phyloP scores from a whole-genome alignment of 306 rosid species.

The Macrotyloma uniflorum region DNA sequence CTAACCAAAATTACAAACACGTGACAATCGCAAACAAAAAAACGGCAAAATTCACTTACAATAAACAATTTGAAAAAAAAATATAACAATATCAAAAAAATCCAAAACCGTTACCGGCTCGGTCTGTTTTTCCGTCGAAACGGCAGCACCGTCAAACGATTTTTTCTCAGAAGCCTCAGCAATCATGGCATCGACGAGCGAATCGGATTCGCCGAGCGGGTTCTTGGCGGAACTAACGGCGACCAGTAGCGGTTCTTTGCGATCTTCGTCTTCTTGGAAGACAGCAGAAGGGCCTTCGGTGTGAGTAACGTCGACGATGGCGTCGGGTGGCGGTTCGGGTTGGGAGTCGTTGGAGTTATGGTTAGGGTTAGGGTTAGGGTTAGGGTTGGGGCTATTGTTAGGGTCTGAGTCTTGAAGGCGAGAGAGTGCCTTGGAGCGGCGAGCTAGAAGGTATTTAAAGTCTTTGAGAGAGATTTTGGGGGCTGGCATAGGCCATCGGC shows the following conservation, averaged over 20 bases:
- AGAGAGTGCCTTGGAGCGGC: slow-evolving; percentile 83
- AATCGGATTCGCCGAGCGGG: slow-evolving; percentile 44
- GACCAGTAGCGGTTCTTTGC: slow-evolving; percentile 29
- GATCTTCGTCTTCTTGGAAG: slow-evolving; percentile 24
- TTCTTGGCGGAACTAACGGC: slow-evolving; percentile 40
- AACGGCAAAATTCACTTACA: slow-evolving; percentile 18
- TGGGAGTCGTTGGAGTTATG: slow-evolving; percentile 20
- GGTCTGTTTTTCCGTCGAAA: slow-evolving; percentile 33
- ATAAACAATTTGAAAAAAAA: background rate
- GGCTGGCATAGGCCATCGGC: slow-evolving; percentile 85
- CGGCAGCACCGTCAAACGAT: slow-evolving; percentile 39
- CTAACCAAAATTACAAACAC: slow-evolving; percentile 43
- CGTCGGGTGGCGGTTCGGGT: slow-evolving; percentile 9
- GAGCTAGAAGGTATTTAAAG: slow-evolving; percentile 69
- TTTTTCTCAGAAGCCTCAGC: slow-evolving; percentile 36
- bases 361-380: slow-evolving; percentile 42
- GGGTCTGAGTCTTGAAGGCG: slow-evolving; percentile 48
- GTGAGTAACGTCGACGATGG: background rate
- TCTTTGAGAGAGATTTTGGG: slow-evolving; percentile 73
- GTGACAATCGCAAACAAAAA: background rate
- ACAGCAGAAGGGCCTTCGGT: slow-evolving; percentile 56
- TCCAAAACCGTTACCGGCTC: slow-evolving; percentile 38
- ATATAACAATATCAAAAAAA: background rate
- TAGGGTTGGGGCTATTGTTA: slow-evolving; percentile 29
- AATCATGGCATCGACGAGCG: slow-evolving; percentile 23